Percentiles rank a stretch among this genome's conserved stretches.
Conservation (phyloP, 2,329 filamentous ascomycete genomes). For the Monascus ruber region DNA sequence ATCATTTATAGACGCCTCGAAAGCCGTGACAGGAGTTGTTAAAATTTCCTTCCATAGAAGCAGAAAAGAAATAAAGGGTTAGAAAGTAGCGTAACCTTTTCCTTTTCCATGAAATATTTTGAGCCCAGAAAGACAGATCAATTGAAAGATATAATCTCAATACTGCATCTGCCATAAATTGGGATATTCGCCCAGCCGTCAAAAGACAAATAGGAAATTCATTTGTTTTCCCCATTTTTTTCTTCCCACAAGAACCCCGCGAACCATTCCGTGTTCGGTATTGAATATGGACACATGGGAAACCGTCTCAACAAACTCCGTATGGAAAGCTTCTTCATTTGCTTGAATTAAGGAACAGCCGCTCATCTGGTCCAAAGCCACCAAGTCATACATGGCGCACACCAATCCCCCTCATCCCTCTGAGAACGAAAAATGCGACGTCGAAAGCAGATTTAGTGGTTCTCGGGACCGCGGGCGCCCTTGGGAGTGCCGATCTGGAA, state of each 20-base stretch:
- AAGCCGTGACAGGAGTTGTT: too few relatives aligned
- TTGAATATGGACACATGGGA: conserved; percentile 10
- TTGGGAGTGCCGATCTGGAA: conserved; percentile 88
- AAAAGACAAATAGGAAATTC: conserved; percentile 28
- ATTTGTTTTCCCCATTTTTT: conserved; percentile 24
- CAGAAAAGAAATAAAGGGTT: neutral
- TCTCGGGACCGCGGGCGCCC: conserved; percentile 59
- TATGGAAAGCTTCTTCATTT: conserved; percentile 22
- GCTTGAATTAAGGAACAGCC: conserved; percentile 21
- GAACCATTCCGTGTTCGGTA: conserved; percentile 15
- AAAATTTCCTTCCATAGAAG: too few relatives aligned
- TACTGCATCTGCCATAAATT: conserved; percentile 23
- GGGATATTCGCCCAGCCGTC: conserved; percentile 28
- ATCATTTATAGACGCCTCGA: conserved; percentile 2
- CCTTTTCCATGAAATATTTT: conserved; percentile 1
- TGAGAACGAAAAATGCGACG: conserved; percentile 26
- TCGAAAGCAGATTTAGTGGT: conserved; percentile 26
- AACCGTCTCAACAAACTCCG: conserved; percentile 26
- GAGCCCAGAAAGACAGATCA: conserved; percentile 21
- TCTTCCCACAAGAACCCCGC: conserved; percentile 12
- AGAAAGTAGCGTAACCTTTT: neutral
- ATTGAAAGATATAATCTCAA: conserved; percentile 19
- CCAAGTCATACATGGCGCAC: conserved; percentile 21
- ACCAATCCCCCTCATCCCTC: conserved; percentile 28
- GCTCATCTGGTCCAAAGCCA: conserved; percentile 18